Evolutionary conservation across 1,284 basidiomycete species (phyloP).

Genomic region (Boletus mariae): DNA sequence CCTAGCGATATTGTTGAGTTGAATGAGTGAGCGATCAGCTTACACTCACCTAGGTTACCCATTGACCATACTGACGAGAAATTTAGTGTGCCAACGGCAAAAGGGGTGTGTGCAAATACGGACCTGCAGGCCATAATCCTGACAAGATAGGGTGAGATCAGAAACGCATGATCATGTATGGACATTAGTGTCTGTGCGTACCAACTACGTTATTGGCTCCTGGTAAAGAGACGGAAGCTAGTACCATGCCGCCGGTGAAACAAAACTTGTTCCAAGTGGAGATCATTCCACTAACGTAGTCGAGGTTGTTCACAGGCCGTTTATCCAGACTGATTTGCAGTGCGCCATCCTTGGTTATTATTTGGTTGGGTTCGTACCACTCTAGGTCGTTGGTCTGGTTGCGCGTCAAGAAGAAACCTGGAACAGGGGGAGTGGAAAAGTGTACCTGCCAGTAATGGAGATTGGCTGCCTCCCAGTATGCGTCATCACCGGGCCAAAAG

Average conservation of each 20-base stretch:
- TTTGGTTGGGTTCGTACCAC: conserved; percentile 76
- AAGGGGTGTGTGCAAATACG: conserved; percentile 6
- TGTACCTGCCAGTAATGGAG: conserved; percentile 38
- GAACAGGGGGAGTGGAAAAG: neutral
- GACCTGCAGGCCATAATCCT: conserved; percentile 35
- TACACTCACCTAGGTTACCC: conserved; percentile 53
- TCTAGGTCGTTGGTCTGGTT: conserved; percentile 51
- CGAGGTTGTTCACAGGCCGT: conserved; percentile 66
- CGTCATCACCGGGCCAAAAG: conserved; percentile 68
- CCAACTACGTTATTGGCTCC: conserved; percentile 58
- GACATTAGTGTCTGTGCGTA: conserved; percentile 42
- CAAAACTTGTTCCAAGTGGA: conserved; percentile 91
- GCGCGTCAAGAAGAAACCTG: neutral
- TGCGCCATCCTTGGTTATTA: conserved; percentile 76
- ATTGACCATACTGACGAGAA: conserved; percentile 49
- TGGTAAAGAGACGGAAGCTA: conserved; percentile 76
- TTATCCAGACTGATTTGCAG: conserved; percentile 76
- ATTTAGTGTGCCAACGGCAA: conserved; percentile 12
- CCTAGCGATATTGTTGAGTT: conserved; percentile 16
- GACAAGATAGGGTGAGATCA: neutral
- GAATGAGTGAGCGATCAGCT: neutral
- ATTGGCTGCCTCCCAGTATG: conserved; percentile 60
- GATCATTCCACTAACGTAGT: conserved; percentile 73
- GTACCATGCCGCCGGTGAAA: conserved; percentile 83
- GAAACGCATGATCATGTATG: conserved; percentile 30